Evolutionary conservation across 208 protist species (phyloP).

Genomic region (Wallacemonas sp.): DNA sequence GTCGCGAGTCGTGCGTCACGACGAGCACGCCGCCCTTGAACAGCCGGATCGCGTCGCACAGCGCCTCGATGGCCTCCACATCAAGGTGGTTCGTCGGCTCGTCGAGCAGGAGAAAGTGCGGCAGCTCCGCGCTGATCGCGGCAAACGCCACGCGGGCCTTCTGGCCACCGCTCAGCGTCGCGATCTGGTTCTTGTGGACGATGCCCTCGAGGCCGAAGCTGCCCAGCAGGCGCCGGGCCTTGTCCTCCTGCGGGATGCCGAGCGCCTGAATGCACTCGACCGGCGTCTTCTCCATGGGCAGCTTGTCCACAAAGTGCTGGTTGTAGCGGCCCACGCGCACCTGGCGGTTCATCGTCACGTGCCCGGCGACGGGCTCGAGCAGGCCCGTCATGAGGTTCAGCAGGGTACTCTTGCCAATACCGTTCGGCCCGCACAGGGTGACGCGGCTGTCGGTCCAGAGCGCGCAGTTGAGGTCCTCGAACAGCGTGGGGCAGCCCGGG

Average conservation of each 20-base stretch:
- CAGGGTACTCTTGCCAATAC: conserved; percentile 94
- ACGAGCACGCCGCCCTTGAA: conserved; percentile 92
- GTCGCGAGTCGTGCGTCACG: conserved; percentile 89
- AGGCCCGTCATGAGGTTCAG: conserved; percentile 90
- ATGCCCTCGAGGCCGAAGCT: conserved; percentile 89
- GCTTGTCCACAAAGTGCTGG: conserved; percentile 94
- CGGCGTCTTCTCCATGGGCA: conserved; percentile 88
- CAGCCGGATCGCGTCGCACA: conserved; percentile 76
- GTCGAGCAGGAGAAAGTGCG: conserved; percentile 95
- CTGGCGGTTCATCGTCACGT: conserved; percentile 75
- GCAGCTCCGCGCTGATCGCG: conserved; percentile 85
- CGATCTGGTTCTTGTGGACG: conserved; percentile 90
- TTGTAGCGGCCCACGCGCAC: conserved; percentile 91
- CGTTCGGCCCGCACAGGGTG: conserved; percentile 91
- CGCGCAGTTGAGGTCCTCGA: conserved; percentile 78
- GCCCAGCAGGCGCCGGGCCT: conserved; percentile 82
- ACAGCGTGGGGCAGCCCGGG: conserved; percentile 69
- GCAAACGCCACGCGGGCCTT: conserved; percentile 94
- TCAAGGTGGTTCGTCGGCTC: conserved; percentile 96
- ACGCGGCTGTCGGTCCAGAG: conserved; percentile 90
- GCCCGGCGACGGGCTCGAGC: conserved; percentile 71
- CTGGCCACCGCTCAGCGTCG: conserved; percentile 94
- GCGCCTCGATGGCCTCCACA: conserved; percentile 90
- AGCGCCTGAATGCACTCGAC: conserved; percentile 87
- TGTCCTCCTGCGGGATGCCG: conserved; percentile 72